Conservation (phyloP, 257 asterid species). For the Nicotiana obtusifolia region DNA sequence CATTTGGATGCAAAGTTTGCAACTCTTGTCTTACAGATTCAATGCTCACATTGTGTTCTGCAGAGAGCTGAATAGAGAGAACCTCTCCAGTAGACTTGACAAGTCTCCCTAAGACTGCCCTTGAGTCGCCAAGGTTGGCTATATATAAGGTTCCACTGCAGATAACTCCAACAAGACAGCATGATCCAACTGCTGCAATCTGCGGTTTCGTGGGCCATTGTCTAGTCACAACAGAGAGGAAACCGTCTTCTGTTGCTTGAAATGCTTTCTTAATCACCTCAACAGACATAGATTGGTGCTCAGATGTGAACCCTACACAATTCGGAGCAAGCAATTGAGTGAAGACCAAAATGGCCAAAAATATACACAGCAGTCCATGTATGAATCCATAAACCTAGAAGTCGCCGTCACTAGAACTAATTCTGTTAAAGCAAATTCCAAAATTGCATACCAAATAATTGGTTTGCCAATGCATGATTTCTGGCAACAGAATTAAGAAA, state of each 20-base stretch:
- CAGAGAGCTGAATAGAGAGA: conserved; percentile 51
- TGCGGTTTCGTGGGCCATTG: conserved; percentile 57
- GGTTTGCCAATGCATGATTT: too few relatives aligned
- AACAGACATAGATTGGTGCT: conserved; percentile 49
- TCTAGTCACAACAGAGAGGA: conserved; percentile 42
- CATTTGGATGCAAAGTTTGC: conserved; percentile 57
- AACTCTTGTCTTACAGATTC: conserved; percentile 62
- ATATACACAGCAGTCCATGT: background rate
- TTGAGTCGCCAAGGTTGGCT: conserved; percentile 65
- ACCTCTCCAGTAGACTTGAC: conserved; percentile 67
- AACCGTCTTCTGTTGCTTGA: conserved; percentile 71
- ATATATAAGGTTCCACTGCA: conserved; percentile 54
- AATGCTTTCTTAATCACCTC: conserved; percentile 60
- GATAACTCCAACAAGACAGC: conserved; percentile 61
- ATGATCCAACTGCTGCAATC: conserved; percentile 73
- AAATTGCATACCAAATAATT: too few relatives aligned
- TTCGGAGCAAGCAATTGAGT: background rate
- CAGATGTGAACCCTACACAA: conserved; percentile 49
- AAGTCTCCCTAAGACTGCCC: conserved; percentile 62
- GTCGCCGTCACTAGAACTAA: too few relatives aligned
- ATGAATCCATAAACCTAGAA: too few relatives aligned
- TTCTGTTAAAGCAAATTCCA: too few relatives aligned
- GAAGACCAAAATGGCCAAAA: background rate
- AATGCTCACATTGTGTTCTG: conserved; percentile 60
- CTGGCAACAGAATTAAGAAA: too few relatives aligned